These are phyloP conservation scores for Leccinum barrowsii DNA, from an alignment of 768 basidiomycete species.

Conservation along the genomic window DNA sequence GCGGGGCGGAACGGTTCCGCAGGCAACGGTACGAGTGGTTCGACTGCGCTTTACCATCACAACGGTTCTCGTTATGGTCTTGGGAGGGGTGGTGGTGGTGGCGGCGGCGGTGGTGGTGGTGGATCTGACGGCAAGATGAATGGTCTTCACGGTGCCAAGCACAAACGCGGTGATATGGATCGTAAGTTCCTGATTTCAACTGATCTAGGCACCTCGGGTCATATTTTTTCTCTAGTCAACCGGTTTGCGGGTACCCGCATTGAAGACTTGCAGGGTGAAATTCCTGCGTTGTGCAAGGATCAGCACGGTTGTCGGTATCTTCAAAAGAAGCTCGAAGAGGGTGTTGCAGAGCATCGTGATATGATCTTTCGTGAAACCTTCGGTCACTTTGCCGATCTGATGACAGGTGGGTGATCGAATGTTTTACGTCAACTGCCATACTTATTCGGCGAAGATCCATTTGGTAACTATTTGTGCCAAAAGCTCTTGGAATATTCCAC, in stretches of 20 bases:
- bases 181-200: constrained; percentile 55
- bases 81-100: constrained; percentile 49
- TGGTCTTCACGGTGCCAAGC: constrained; percentile 87
- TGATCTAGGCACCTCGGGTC: neutral
- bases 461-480: constrained; percentile 99
- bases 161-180: constrained; percentile 91
- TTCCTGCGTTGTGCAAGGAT: constrained; percentile 92
- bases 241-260: constrained; percentile 94
- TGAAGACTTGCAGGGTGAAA: constrained; percentile 95
- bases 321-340: constrained; percentile 98
- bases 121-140: constrained; percentile 80
- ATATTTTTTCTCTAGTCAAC: constrained; percentile 58
- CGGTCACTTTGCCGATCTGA: constrained; percentile 94
- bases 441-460: constrained; percentile 64
- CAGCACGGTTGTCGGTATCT: constrained; percentile 98
- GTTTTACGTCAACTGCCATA: neutral
- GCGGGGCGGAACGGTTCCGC: constrained; percentile 36
- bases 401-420: constrained; percentile 68
- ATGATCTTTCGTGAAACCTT: constrained; percentile 99
- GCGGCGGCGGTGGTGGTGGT: constrained; percentile 37
- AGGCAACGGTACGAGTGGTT: constrained; percentile 48
- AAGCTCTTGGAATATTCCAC: constrained; percentile 96
- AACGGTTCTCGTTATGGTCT: constrained; percentile 75
- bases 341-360: constrained; percentile 91
- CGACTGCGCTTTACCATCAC: constrained; percentile 75